phyloP scores from a whole-genome alignment of 2,329 filamentous ascomycete species.

The Leptographium procerum region DNA sequence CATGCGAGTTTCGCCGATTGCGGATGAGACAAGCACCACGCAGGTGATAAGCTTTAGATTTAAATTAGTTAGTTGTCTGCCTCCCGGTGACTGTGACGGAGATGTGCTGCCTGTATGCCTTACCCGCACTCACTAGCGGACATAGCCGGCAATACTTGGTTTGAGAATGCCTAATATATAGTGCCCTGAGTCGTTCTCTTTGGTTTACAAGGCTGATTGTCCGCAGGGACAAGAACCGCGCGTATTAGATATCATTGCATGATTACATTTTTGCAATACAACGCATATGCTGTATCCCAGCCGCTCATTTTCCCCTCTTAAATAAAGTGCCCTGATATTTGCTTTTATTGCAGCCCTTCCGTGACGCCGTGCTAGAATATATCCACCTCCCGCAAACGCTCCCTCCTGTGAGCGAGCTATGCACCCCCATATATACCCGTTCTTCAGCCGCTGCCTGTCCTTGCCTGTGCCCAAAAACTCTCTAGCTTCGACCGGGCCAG shows the following conservation, averaged over 20 bases:
- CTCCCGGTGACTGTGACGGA: too few relatives aligned
- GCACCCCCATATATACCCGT: background rate
- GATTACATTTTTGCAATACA: background rate
- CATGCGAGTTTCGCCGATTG: too few relatives aligned
- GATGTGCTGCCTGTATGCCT: too few relatives aligned
- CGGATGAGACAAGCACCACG: too few relatives aligned
- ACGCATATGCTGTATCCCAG: background rate
- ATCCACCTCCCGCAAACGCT: background rate
- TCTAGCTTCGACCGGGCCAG: slow-evolving; percentile 79
- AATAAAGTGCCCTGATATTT: background rate
- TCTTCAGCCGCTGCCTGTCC: background rate
- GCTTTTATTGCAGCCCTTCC: background rate
- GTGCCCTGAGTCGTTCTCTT: too few relatives aligned
- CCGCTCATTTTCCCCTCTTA: background rate
- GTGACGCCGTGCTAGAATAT: background rate
- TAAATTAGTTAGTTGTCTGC: too few relatives aligned
- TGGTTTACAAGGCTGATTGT: too few relatives aligned
- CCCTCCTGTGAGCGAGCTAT: background rate
- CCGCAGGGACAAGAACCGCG: background rate
- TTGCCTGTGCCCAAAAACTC: slow-evolving; percentile 76
- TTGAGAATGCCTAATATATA: too few relatives aligned
- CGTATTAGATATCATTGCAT: too few relatives aligned
- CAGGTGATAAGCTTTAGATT: too few relatives aligned
- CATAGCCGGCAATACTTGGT: background rate
- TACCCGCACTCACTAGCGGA: background rate